Conservation (phyloP, 1,139 yeast genomes). For the Entelexis sorbosivorans region DNA sequence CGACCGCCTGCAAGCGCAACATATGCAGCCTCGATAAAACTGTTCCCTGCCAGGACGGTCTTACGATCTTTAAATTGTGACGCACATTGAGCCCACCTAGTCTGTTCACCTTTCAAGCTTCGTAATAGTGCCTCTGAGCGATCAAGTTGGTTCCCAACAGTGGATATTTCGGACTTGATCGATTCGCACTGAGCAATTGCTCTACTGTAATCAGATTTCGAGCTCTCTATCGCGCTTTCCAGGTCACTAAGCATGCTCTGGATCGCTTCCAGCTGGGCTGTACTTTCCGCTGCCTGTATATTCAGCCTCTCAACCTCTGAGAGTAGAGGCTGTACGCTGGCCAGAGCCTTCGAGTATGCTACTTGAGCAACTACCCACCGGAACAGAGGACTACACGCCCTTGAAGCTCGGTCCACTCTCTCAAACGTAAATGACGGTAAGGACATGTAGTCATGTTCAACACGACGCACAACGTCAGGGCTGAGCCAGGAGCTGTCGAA, state of each 20-base stretch:
- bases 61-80: conserved; percentile 41
- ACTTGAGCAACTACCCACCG: conserved; percentile 89
- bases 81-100: conserved; percentile 62
- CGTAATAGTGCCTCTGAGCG: conserved; percentile 56
- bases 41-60: conserved; percentile 50
- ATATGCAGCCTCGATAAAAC: conserved; percentile 52
- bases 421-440: conserved; percentile 59
- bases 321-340: conserved; percentile 63
- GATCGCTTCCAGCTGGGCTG: conserved; percentile 55
- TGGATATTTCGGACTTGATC: conserved; percentile 57
- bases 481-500: conserved; percentile 52
- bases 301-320: conserved; percentile 56
- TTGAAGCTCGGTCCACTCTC: conserved; percentile 76
- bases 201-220: conserved; percentile 57
- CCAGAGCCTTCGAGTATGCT: conserved; percentile 54
- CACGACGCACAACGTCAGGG: conserved; percentile 48
- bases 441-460: conserved; percentile 42
- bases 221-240: conserved; percentile 54
- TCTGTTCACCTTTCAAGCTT: conserved; percentile 54
- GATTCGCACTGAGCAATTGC: conserved; percentile 69
- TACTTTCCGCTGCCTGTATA: conserved; percentile 47
- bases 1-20: conserved; percentile 50
- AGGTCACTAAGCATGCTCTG: conserved; percentile 72
- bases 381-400: conserved; percentile 86
- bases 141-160: conserved; percentile 49